Conservation (phyloP, 768 basidiomycete species). For the Pleurotus ostreatus region DNA sequence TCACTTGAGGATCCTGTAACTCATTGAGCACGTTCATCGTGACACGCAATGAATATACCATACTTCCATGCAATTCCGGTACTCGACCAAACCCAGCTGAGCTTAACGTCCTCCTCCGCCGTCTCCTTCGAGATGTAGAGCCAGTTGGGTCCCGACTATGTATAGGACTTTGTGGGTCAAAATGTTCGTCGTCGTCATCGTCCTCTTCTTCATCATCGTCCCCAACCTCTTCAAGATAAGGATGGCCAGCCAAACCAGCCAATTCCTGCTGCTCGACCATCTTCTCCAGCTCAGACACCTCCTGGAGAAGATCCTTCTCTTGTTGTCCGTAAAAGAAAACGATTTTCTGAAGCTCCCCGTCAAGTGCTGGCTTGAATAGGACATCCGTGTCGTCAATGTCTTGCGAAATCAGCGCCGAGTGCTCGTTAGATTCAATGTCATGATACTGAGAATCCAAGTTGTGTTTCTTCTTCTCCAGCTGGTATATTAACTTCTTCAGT, state of each 20-base stretch:
- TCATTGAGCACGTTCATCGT: background rate
- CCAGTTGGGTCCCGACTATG: slow-evolving; percentile 17
- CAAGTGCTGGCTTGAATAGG: slow-evolving; percentile 70
- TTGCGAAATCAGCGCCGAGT: slow-evolving; percentile 47
- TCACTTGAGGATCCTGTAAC: slow-evolving; percentile 1
- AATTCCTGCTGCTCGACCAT: slow-evolving; percentile 59
- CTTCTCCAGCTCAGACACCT: slow-evolving; percentile 54
- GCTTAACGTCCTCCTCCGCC: slow-evolving; percentile 30
- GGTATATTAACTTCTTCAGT: slow-evolving; percentile 82
- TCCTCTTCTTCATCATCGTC: slow-evolving; percentile 58
- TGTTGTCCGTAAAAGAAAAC: slow-evolving; percentile 73
- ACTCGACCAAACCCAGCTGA: slow-evolving; percentile 16
- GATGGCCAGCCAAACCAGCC: slow-evolving; percentile 43
- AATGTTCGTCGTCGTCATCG: slow-evolving; percentile 40
- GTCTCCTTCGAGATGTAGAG: slow-evolving; percentile 6
- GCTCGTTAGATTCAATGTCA: slow-evolving; percentile 69
- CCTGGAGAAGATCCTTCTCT: slow-evolving; percentile 65
- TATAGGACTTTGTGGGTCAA: slow-evolving; percentile 29
- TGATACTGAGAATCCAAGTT: slow-evolving; percentile 28
- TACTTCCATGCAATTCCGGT: background rate
- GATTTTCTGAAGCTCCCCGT: slow-evolving; percentile 82
- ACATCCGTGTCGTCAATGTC: slow-evolving; percentile 41
- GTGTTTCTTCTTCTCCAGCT: slow-evolving; percentile 74
- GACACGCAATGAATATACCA: background rate
- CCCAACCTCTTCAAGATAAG: slow-evolving; percentile 56